Base-by-base conservation (phyloP, 257 asterid genomes). In the Forsythia suspensa region DNA sequence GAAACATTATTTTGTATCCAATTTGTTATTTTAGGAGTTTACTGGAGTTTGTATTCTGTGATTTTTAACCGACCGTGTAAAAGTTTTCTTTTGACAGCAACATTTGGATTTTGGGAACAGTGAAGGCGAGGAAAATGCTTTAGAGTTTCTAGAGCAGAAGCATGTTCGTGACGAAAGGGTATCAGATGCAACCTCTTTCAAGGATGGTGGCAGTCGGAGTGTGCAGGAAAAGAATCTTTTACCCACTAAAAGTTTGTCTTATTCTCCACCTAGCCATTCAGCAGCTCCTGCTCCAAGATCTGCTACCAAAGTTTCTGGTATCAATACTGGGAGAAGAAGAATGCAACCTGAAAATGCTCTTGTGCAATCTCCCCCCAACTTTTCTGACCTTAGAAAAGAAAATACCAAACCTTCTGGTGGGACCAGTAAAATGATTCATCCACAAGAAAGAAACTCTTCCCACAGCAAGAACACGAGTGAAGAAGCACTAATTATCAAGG, bases 371-470 rank as follows among this genome's bases (percentile, higher is more conserved):
- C 97, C 92, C 85, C 97, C 95, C 48, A 92, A 89, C 80, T 89
- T 93, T 80, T 86, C 97, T 67, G 97, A 91, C 71, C 79, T 92
- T 85, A 85, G 92, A 90, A 96, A 91, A 83, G 99, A 96, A 85
- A 94, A 86, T 70, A 78, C 96, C 65, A 96, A 86, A 82, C 90
- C 94, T 76, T 90, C 90, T 82, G 75, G 85, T 73, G 86, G 92
- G 79, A 78, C 87, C 78, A 85, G 82, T 72, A 91, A 91, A 85
- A 68, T 83, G 44, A 79, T 85, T 82, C 91, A 92, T 65, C 83
- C 90, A 9, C 96, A 91, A 77, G 79, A 75, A 46, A 89, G 92
- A 83, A 91, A 78, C 87, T 89, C 88, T 82, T 57, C 86, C 82
- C 88, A 88, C 77, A 92, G 88, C 85, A 93, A 87, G 86, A 91